Percentiles rank a stretch among this genome's conserved stretches.
Evolutionary conservation across 2,329 filamentous ascomycete genomes (phyloP).

Genomic region (Microdochium trichocladiopsis): DNA sequence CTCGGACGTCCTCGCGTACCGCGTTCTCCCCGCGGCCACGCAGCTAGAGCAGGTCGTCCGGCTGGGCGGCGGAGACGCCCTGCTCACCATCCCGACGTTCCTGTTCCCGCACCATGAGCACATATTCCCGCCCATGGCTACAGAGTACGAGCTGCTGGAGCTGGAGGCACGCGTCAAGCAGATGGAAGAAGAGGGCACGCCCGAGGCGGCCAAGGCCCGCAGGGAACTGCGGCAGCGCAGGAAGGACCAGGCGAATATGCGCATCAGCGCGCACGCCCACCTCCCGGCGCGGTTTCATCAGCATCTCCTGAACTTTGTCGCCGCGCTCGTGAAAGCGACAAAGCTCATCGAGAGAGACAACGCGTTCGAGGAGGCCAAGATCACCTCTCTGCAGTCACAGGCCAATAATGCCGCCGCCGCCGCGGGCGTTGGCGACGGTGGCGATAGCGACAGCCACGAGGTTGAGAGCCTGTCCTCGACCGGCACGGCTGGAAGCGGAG

Average conservation of each 20-base stretch:
- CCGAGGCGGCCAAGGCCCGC: slow-evolving; percentile 30
- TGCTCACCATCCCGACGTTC: slow-evolving; percentile 37
- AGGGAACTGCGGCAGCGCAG: slow-evolving; percentile 28
- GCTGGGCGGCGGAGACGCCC: slow-evolving; percentile 41
- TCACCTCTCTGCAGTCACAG: not conserved
- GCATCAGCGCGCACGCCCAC: slow-evolving; percentile 36
- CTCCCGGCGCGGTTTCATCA: slow-evolving; percentile 43
- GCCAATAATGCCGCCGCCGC: not conserved
- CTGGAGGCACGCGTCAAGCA: slow-evolving; percentile 14
- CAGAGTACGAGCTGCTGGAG: slow-evolving; percentile 20
- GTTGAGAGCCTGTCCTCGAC: not conserved
- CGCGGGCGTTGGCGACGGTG: not conserved
- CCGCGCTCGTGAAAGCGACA: slow-evolving; percentile 47
- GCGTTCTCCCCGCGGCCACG: slow-evolving; percentile 31
- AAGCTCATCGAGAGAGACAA: slow-evolving; percentile 48
- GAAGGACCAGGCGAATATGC: slow-evolving; percentile 40
- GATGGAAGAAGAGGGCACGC: slow-evolving; percentile 30
- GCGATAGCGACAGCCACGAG: not conserved
- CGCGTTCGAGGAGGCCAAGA: slow-evolving; percentile 7
- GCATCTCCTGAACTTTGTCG: slow-evolving; percentile 44
- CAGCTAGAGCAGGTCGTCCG: slow-evolving; percentile 39
- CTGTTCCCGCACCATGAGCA: slow-evolving; percentile 48
- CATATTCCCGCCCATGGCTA: slow-evolving; percentile 33
- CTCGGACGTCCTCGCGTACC: slow-evolving; percentile 40
- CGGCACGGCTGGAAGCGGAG: slow-evolving; percentile 2